Base-by-base conservation (phyloP, 495 filamentous ascomycete genomes). In the Oidiodendron maius region DNA sequence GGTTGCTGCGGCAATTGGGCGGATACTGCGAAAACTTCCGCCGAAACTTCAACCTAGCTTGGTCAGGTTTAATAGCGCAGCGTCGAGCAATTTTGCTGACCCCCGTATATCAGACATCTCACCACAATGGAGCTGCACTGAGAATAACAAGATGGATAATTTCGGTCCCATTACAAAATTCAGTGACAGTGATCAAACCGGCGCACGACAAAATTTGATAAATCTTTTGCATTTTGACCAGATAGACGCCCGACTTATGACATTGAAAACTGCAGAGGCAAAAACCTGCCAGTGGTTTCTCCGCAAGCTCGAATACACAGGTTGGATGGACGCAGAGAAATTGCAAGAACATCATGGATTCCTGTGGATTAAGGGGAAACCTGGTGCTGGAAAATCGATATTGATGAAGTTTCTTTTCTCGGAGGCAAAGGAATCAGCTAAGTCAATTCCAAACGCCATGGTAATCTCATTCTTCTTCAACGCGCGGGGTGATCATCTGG, bases 341-440 rank as follows among this genome's bases (percentile, higher is more conserved):
- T 32, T n/a, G 8, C 18, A 70, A 8, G 70, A 74, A 50, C 56
- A 68, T 38, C 28, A 32, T n/a, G 73, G 75, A 3, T 64, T 81
- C 38, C 32, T 81, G 8, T 81, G 76, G 76, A 71, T 81, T 28
- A 74, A 64, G 48, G 76, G 76, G 1, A 77, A 80, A 36, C 71
- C 76, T 4, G 76, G 75, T 9, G 55, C 64, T 11, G 76, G 77
- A 5, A 81, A 79, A 55, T 79, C 76, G 11, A 71, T 66, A 4
- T 52, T 72, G 5, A 75, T 78, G 68, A 76, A 75, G 34, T 32
- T 8, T 32, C 8, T 32, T 32, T n/a, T 32, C 28, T 32, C 28
- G n/a, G 8, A 32, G n/a, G 28, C 28, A 8, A 32, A 32, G 28
- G n/a, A 32, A n/a, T 8, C 28, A n/a, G n/a, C n/a, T 8, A 32